Evolutionary conservation across 1,139 yeast species (phyloP), one percentile per base, ranked within the genome.

Genomic region (Geotrichum europaeum): DNA sequence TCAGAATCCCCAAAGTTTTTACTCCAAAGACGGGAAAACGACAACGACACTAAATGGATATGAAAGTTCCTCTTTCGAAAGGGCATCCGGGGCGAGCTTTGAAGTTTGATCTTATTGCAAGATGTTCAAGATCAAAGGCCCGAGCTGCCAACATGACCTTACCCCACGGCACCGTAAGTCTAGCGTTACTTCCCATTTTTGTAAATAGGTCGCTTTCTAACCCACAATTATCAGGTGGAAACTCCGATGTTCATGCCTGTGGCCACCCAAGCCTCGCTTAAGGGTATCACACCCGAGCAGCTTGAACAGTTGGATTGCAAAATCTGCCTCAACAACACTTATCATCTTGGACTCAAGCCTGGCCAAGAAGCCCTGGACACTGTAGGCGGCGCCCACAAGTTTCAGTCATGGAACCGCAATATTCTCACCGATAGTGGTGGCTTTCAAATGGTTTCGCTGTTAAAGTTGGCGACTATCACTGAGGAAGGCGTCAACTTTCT

Each of bases 231-330:
- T 12, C 12, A 60, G 62, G 80, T 77, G 2, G 72, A 76, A 55
- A 75, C 80, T 2, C 81, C 81, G 1, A 78, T 77, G 72, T 77
- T 77, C 68, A 77, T 77, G 81, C 81, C 81, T 0, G 81, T 78
- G 4, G 80, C 79, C 52, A 78, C 80, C 20, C 79, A 78, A 68
- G 81, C 80, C 4, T 72, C 80, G 4, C 70, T 77, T 49, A 77
- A 77, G 64, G 81, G 81, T n/a, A 67, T 77, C 43, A 78, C 80
- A 3, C 75, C 77, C 12, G 76, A 76, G 59, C 81, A 77, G 67
- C 72, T 77, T 36, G 71, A 70, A 9, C 71, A 69, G 53, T 69
- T 77, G 40, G 78, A 74, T 51, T 78, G 81, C 67, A 73, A 73
- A 56, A 72, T 77, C 45, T 78, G 79, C 60, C 68, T 77, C 47